phyloP scores from a whole-genome alignment of 176 grass and related monocot genomes.

The Alopecurus myosuroides region DNA sequence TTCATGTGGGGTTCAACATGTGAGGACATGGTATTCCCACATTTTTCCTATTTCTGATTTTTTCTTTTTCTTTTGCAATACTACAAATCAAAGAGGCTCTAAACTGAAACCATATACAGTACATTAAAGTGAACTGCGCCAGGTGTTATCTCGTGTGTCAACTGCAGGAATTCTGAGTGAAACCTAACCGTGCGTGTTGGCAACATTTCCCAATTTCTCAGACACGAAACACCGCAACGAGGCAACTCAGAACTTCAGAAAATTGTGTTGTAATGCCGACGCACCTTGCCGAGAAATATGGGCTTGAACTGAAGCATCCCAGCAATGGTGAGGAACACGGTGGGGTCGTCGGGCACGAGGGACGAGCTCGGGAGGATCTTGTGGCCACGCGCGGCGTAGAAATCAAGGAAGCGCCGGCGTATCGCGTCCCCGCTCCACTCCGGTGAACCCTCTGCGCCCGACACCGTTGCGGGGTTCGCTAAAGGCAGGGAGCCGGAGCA shows the following conservation, averaged over 20 bases:
- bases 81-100: background rate
- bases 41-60: background rate
- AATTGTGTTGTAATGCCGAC: background rate
- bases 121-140: background rate
- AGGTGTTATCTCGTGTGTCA: too few species aligned
- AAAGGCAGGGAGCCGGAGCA: background rate
- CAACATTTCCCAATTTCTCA: background rate
- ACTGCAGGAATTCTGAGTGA: background rate
- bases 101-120: background rate
- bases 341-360: conserved; percentile 88
- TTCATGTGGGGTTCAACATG: background rate
- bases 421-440: conserved; percentile 68
- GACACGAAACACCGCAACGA: background rate
- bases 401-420: conserved; percentile 74
- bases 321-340: conserved; percentile 88
- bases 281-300: conserved; percentile 93
- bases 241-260: background rate
- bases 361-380: conserved; percentile 89
- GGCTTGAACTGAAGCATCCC: conserved; percentile 99
- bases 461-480: background rate
- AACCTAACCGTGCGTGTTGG: background rate
- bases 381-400: conserved; percentile 73
- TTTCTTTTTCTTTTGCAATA: background rate
- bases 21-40: background rate
- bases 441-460: background rate